Evolutionary conservation across 345 rosid genomes (phyloP), one percentile per base, ranked within the genome.

Genomic region (Bretschneidera sinensis): DNA sequence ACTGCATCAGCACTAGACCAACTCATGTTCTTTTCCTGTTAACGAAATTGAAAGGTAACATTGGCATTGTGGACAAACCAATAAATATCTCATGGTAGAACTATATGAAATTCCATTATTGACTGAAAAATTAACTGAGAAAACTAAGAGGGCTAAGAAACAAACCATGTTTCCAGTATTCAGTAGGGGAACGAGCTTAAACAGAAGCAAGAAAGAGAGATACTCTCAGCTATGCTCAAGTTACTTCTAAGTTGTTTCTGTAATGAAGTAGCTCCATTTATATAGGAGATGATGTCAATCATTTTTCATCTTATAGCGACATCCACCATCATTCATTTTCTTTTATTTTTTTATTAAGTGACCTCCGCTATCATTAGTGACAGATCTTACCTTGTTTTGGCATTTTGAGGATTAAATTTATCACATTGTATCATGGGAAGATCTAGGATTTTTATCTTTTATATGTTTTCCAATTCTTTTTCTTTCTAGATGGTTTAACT

Each of bases 1-100:
- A 79, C 76, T 6, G 85, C 87, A 64, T 82, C 85, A 23, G 76
- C 75, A 62, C 71, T 77, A 23, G 48, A 57, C 65, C 68, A 73
- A 68, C 60, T 63, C 57, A 65, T 67, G 64, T 75, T 78, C 69
- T 59, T 68, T 61, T 60, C 85, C 85, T 81, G 80, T 15, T 15
- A 56, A 17, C 22, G 55, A 15, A 20, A 51, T 33, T 14, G 28
- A 17, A 56, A 34, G 51, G 33, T 8, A 28, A 8, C 33, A 28
- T 28, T 28, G 33, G 33, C 33, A 2, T 28, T 8, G 8, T 49
- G 31, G 10, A 47, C 17, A n/a, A 58, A 21, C 15, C 14, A 61
- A n/a, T 34, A 16, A 34, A 23, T 14, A 16, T 56, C 48, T 50
- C 48, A 55, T 18, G 43, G n/a, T 47, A 45, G 10, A 39, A 14